Evolutionary conservation across 805 yeast genomes (phyloP).

Genomic region (Myxozyma sirexii): DNA sequence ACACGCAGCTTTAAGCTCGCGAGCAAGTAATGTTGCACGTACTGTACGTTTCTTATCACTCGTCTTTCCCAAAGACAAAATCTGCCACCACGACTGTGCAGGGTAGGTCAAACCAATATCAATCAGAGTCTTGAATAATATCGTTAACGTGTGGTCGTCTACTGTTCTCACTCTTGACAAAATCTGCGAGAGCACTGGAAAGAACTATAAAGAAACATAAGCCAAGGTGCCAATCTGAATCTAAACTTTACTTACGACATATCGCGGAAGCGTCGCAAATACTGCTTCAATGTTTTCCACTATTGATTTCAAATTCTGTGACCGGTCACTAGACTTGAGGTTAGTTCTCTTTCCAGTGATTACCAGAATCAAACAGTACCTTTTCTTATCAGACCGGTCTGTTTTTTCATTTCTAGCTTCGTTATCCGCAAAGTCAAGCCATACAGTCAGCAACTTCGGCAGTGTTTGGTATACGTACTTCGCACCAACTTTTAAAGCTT

Average conservation of each 20-base stretch:
- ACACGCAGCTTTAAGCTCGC: constrained; percentile 5
- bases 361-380: too few relatives aligned
- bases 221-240: not conserved
- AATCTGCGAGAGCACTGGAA: constrained; percentile 81
- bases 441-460: constrained; percentile 78
- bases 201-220: constrained; percentile 52
- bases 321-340: constrained; percentile 26
- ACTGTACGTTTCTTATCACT: constrained; percentile 49
- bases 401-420: constrained; percentile 5
- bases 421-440: constrained; percentile 69
- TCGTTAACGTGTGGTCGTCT: constrained; percentile 56
- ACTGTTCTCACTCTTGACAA: constrained; percentile 75
- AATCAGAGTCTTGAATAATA: constrained; percentile 61
- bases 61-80: constrained; percentile 70
- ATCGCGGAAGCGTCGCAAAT: constrained; percentile 52
- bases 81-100: constrained; percentile 81
- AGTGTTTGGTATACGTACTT: constrained; percentile 76
- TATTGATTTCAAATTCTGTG: constrained; percentile 25
- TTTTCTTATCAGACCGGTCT: not conserved
- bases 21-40: constrained; percentile 43
- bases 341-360: too few relatives aligned
- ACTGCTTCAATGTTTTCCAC: constrained; percentile 42
- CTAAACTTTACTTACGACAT: constrained; percentile 38
- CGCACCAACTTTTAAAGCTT: constrained; percentile 63
- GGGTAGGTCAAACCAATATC: constrained; percentile 69